These are phyloP conservation scores for Babesia bovis DNA, from an alignment of 169 alveolate species.

Conservation along the genomic window DNA sequence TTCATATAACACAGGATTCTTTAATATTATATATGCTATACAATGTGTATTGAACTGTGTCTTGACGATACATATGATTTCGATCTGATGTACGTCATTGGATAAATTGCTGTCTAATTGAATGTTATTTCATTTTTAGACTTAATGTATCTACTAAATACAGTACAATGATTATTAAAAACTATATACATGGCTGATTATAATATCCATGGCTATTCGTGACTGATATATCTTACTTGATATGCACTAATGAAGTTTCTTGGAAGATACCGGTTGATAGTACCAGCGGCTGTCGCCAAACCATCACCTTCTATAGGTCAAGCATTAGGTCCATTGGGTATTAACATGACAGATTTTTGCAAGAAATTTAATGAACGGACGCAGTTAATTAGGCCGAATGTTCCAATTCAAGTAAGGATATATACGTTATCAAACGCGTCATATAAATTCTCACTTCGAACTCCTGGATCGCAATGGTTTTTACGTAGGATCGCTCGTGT, in stretches of 20 bases:
- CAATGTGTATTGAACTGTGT: too few relatives aligned
- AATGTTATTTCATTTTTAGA: too few relatives aligned
- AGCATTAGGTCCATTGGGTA: slow-evolving; percentile 89
- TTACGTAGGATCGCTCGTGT: slow-evolving; percentile 85
- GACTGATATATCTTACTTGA: too few relatives aligned
- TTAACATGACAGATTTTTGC: slow-evolving; percentile 88
- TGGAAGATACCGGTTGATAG: slow-evolving; percentile 66
- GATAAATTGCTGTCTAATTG: too few relatives aligned
- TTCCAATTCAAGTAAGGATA: slow-evolving; percentile 84
- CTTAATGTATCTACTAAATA: too few relatives aligned
- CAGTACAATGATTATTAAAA: too few relatives aligned
- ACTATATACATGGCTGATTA: too few relatives aligned
- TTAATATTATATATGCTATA: too few relatives aligned
- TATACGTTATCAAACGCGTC: slow-evolving; percentile 60
- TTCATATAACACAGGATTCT: too few relatives aligned
- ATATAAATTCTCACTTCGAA: slow-evolving; percentile 80
- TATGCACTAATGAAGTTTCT: slow-evolving; percentile 17
- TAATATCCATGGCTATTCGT: too few relatives aligned
- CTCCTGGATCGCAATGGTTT: slow-evolving; percentile 88
- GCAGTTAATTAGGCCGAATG: slow-evolving; percentile 76
- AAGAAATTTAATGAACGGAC: slow-evolving; percentile 88
- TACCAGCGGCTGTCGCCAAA: slow-evolving; percentile 88
- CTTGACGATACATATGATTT: too few relatives aligned
- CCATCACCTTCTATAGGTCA: slow-evolving; percentile 91
- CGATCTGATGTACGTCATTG: too few relatives aligned